phyloP scores from a whole-genome alignment of 768 basidiomycete species.

The Amanita brunnescens region DNA sequence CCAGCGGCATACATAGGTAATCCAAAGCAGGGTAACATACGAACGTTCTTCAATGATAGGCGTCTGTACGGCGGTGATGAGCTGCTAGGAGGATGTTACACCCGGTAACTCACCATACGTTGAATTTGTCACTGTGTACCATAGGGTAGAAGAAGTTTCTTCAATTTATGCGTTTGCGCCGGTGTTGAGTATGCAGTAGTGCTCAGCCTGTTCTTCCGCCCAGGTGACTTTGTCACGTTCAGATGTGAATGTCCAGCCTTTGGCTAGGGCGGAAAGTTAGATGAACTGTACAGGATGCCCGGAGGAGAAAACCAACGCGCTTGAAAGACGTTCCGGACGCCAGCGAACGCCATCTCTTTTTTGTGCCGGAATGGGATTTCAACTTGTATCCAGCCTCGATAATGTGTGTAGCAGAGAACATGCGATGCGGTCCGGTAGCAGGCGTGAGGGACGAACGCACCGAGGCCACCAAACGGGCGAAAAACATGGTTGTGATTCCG shows the following conservation, averaged over 20 bases:
- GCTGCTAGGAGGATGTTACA: not conserved
- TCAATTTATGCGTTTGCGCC: conserved; percentile 58
- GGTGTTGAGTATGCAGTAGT: conserved; percentile 58
- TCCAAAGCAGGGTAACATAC: conserved; percentile 65
- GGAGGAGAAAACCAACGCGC: conserved; percentile 41
- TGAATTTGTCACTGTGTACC: conserved; percentile 27
- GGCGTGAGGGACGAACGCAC: not conserved
- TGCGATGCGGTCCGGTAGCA: conserved; percentile 15
- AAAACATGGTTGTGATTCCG: conserved; percentile 18
- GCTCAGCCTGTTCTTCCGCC: conserved; percentile 55
- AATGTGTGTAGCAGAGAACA: conserved; percentile 53
- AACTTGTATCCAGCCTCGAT: conserved; percentile 62
- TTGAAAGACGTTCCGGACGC: conserved; percentile 62
- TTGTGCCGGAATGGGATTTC: conserved; percentile 73
- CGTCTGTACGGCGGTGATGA: not conserved
- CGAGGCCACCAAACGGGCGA: not conserved
- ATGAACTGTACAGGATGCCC: not conserved
- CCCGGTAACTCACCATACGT: not conserved
- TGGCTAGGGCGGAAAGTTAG: conserved; percentile 30
- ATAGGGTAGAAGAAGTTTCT: conserved; percentile 62
- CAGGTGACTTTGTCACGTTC: conserved; percentile 59
- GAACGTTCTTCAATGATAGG: conserved; percentile 56
- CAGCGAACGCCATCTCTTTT: conserved; percentile 72
- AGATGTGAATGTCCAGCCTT: conserved; percentile 67
- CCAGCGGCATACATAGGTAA: no score